Evolutionary conservation across 108 stramenopile genomes (phyloP).

Genomic region (Cyclostephanos invisitatus): DNA sequence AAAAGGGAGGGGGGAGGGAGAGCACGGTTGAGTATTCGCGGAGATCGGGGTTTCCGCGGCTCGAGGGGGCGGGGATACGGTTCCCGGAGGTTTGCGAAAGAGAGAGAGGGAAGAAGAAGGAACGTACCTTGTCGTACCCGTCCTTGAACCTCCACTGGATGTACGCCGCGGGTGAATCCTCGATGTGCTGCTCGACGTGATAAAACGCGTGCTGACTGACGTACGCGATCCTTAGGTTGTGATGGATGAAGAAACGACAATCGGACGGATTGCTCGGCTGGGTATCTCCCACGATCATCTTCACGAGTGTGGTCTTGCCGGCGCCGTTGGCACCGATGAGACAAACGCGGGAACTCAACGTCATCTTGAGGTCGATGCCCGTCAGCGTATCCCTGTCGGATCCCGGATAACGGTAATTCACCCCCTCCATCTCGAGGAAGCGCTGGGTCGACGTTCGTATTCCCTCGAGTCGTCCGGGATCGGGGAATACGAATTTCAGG

Average conservation of each 20-base stretch:
- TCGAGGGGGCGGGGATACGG: too few species aligned
- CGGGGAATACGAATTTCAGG: conserved; percentile 87
- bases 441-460: conserved; percentile 94
- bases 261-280: conserved; percentile 78
- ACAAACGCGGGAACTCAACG: conserved; percentile 84
- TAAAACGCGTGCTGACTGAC: conserved; percentile 96
- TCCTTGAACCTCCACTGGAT: conserved; percentile 98
- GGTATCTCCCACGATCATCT: conserved; percentile 93
- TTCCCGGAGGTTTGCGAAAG: too few species aligned
- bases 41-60: too few species aligned
- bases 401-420: conserved; percentile 88
- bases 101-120: background rate
- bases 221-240: conserved; percentile 93
- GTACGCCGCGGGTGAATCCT: conserved; percentile 90
- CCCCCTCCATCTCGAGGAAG: conserved; percentile 92
- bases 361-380: conserved; percentile 86
- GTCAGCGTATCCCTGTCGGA: conserved; percentile 64
- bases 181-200: conserved; percentile 95
- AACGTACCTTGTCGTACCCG: conserved; percentile 69
- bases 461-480: conserved; percentile 93
- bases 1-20: too few species aligned
- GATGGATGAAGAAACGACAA: conserved; percentile 86
- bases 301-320: conserved; percentile 88
- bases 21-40: too few species aligned
- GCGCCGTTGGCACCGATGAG: conserved; percentile 90